These are phyloP conservation scores for Nigrospora sphaerica DNA, from an alignment of 2,329 filamentous ascomycete genomes.

Conservation along the genomic window DNA sequence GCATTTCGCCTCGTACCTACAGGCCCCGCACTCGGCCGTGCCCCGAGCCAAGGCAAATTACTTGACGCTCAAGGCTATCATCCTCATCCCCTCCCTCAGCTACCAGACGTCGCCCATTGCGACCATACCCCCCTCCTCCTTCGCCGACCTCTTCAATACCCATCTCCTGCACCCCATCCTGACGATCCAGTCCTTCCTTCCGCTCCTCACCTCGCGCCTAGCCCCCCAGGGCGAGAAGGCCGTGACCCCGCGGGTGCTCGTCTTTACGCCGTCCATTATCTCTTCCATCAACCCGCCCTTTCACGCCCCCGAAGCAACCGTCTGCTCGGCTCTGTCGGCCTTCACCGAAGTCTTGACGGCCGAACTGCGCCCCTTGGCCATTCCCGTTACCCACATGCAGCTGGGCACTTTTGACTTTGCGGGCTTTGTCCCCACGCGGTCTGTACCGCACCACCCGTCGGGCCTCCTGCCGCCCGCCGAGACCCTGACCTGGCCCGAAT, in stretches of 20 bases:
- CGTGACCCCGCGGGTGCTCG: slow-evolving; percentile 59
- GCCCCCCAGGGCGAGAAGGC: slow-evolving; percentile 26
- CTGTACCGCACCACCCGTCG: slow-evolving; percentile 10
- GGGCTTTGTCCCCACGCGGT: slow-evolving; percentile 48
- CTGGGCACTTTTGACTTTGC: slow-evolving; percentile 86
- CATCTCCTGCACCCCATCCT: slow-evolving; percentile 86
- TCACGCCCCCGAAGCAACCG: slow-evolving; percentile 77
- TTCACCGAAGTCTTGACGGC: slow-evolving; percentile 75
- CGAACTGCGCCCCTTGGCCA: slow-evolving; percentile 68
- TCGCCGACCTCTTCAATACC: slow-evolving; percentile 87
- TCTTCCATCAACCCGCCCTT: slow-evolving; percentile 73
- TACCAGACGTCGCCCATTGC: slow-evolving; percentile 81
- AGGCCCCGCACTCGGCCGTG: slow-evolving; percentile 68
- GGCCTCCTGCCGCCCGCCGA: slow-evolving; percentile 40
- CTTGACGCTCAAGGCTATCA: slow-evolving; percentile 68
- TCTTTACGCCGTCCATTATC: slow-evolving; percentile 75
- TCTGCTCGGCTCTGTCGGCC: slow-evolving; percentile 79
- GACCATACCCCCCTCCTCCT: slow-evolving; percentile 73
- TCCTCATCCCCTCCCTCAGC: slow-evolving; percentile 74
- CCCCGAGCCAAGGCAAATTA: slow-evolving; percentile 69
- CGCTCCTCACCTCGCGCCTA: slow-evolving; percentile 61
- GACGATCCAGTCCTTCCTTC: slow-evolving; percentile 83
- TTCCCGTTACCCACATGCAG: slow-evolving; percentile 81
- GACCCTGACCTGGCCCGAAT: slow-evolving; percentile 57
- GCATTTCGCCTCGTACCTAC: slow-evolving; percentile 64